Conservation (phyloP, 164 flowering plant species). For the Chloranthus sessilifolius region DNA sequence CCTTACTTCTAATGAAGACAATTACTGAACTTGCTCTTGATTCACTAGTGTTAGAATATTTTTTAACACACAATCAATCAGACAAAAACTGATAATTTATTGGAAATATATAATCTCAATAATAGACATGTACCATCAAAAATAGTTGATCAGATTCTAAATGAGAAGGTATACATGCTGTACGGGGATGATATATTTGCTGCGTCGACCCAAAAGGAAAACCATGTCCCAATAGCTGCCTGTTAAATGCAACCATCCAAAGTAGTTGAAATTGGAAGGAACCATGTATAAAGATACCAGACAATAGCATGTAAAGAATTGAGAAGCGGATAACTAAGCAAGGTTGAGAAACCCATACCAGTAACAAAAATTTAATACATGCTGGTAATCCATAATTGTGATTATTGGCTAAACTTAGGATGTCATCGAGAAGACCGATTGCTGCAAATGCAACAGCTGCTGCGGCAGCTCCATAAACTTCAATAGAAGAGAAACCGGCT, state of each 20-base stretch:
- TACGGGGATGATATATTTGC: constrained; percentile 72
- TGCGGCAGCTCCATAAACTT: constrained; percentile 58
- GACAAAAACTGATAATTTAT: neutral
- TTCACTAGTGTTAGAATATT: too few relatives aligned
- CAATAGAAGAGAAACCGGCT: constrained; percentile 60
- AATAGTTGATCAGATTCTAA: constrained; percentile 52
- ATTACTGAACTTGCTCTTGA: too few relatives aligned
- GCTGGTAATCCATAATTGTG: constrained; percentile 52
- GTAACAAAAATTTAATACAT: constrained; percentile 40
- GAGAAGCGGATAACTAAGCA: constrained; percentile 3
- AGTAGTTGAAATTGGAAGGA: constrained; percentile 3
- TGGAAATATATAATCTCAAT: constrained; percentile 8
- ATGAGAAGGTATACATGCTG: constrained; percentile 86
- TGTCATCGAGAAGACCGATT: constrained; percentile 76
- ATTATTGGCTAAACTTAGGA: constrained; percentile 38
- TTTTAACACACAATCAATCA: too few relatives aligned
- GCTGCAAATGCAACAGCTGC: constrained; percentile 67
- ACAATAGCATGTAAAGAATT: too few relatives aligned
- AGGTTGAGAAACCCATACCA: constrained; percentile 47
- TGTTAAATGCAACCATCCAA: constrained; percentile 24
- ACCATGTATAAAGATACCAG: too few relatives aligned
- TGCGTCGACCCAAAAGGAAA: constrained; percentile 66
- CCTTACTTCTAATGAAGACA: too few relatives aligned
- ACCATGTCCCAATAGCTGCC: constrained; percentile 67
- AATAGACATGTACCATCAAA: constrained; percentile 61